Conservation (phyloP, 768 basidiomycete species). For the Candolleomyces aberdarensis region DNA sequence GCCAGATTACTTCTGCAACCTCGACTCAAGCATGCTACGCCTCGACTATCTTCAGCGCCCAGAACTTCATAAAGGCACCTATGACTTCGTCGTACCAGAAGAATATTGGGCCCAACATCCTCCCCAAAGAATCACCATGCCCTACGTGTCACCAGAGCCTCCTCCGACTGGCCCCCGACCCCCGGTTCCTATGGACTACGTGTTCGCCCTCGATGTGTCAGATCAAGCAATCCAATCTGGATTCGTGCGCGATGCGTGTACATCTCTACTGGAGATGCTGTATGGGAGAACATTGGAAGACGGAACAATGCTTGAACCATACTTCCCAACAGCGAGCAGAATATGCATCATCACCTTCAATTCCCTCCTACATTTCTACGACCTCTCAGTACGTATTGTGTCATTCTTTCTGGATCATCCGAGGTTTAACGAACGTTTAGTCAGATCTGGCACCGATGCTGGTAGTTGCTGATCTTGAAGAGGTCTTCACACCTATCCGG, state of each 20-base stretch:
- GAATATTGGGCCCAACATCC: constrained; percentile 86
- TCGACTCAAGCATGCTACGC: constrained; percentile 75
- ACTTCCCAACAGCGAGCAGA: constrained; percentile 50
- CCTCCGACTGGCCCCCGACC: constrained; percentile 41
- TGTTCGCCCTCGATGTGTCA: constrained; percentile 91
- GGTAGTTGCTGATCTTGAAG: constrained; percentile 87
- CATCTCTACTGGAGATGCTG: constrained; percentile 55
- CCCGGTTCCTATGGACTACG: constrained; percentile 66
- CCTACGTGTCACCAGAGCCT: constrained; percentile 53
- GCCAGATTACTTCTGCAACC: constrained; percentile 78
- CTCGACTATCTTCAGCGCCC: constrained; percentile 79
- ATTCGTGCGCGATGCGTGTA: constrained; percentile 64
- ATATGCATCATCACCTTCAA: constrained; percentile 88
- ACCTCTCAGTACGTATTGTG: constrained; percentile 67
- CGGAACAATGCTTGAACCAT: constrained; percentile 37
- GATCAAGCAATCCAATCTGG: constrained; percentile 64
- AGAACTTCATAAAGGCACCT: constrained; percentile 86
- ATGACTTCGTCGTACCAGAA: constrained; percentile 82
- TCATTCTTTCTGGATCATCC: constrained; percentile 9
- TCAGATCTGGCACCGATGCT: constrained; percentile 63
- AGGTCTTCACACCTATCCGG: constrained; percentile 80
- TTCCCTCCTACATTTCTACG: constrained; percentile 78
- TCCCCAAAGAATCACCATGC: constrained; percentile 45
- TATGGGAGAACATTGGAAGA: constrained; percentile 54
- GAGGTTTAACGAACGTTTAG: constrained; percentile 29